Conservation (phyloP, 2,329 filamentous ascomycete species). For the Colletotrichum neosansevieriae region DNA sequence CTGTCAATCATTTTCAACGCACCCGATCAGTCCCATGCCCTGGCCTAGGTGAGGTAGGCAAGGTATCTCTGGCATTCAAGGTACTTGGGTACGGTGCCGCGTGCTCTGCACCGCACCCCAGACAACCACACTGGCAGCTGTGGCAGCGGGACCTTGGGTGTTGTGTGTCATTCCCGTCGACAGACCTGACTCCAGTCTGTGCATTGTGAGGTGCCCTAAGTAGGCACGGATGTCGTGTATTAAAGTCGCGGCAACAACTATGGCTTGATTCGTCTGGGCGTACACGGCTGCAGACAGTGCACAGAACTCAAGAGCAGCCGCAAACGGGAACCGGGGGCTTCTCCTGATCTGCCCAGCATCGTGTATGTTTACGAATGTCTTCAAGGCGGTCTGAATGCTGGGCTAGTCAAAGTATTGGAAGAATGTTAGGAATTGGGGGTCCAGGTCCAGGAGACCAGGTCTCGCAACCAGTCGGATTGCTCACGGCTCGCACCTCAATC, state of each 20-base stretch:
- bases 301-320: not conserved
- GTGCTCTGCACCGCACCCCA: not conserved
- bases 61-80: not conserved
- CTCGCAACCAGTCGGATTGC: slow-evolving; percentile 16
- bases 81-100: too few relatives aligned
- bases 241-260: not conserved
- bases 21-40: too few relatives aligned
- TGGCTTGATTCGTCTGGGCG: slow-evolving; percentile 10
- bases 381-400: not conserved
- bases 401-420: slow-evolving; percentile 1
- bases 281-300: slow-evolving; percentile 5
- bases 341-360: not conserved
- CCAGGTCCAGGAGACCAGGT: slow-evolving; percentile 9
- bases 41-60: too few relatives aligned
- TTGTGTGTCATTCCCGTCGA: slow-evolving; percentile 25
- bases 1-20: not conserved
- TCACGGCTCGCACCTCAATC: slow-evolving; percentile 9
- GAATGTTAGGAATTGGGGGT: slow-evolving; percentile 17
- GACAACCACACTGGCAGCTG: not conserved
- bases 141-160: slow-evolving; percentile 27
- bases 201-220: slow-evolving; percentile 1
- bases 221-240: slow-evolving; percentile 10
- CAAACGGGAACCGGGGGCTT: not conserved
- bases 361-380: too few relatives aligned
- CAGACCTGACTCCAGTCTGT: slow-evolving; percentile 18